phyloP scores from a whole-genome alignment of 2,329 filamentous ascomycete genomes.

The Colletotrichum caudatum region DNA sequence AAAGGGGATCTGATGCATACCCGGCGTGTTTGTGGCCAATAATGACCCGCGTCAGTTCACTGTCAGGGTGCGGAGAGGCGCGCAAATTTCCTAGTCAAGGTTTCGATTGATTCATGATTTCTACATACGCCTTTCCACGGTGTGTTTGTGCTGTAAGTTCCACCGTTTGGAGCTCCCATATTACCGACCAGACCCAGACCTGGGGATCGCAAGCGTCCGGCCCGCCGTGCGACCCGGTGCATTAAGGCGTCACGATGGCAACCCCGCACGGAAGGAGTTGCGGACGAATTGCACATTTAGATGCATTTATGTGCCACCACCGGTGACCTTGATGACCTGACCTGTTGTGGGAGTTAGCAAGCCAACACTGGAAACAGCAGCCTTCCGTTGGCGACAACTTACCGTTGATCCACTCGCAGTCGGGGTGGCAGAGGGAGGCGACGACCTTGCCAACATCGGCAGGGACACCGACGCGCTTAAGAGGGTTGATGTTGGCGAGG shows the following conservation, averaged over 20 bases:
- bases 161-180: not conserved
- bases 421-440: constrained; percentile 65
- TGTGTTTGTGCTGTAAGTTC: constrained; percentile 11
- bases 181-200: constrained; percentile 25
- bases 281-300: not conserved
- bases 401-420: constrained; percentile 76
- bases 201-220: constrained; percentile 23
- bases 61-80: not conserved
- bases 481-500: constrained; percentile 68
- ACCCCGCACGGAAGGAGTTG: constrained; percentile 27
- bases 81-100: not conserved
- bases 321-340: constrained; percentile 56
- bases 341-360: constrained; percentile 60
- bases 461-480: constrained; percentile 68
- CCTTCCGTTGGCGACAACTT: constrained; percentile 44
- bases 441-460: constrained; percentile 70
- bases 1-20: not conserved
- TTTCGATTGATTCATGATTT: constrained; percentile 24
- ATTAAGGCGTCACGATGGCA: constrained; percentile 29
- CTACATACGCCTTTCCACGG: constrained; percentile 33
- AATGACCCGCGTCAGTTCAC: not conserved
- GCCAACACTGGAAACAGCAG: constrained; percentile 59
- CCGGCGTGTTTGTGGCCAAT: too few species aligned
- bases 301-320: constrained; percentile 46
- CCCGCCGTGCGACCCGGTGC: constrained; percentile 24